phyloP scores from a whole-genome alignment of 1,139 yeast genomes.

The Taphrina sp. region DNA sequence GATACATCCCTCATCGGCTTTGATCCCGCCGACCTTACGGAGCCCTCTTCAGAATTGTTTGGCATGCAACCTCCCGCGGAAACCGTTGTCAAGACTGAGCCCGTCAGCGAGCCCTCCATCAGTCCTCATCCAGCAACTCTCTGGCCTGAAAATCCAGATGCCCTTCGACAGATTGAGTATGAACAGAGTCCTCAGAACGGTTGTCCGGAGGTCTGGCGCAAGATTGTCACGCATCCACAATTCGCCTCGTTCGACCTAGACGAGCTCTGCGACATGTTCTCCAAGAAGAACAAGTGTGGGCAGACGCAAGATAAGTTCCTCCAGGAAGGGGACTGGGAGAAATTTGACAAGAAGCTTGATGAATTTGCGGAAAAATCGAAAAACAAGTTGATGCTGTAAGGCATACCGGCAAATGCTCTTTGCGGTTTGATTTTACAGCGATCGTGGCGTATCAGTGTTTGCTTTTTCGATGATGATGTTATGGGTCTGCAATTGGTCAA shows the following conservation, averaged over 20 bases:
- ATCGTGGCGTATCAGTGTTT: no score
- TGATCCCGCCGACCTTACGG: neutral
- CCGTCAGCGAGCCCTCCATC: no score
- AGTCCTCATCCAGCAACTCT: no score
- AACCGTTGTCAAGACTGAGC: neutral
- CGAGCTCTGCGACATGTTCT: constrained; percentile 82
- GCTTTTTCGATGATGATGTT: no score
- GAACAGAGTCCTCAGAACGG: constrained; percentile 38
- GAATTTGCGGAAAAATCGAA: constrained; percentile 11
- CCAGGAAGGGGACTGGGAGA: constrained; percentile 4
- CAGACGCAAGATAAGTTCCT: neutral
- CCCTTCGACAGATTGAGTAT: neutral
- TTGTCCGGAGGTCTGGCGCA: constrained; percentile 94
- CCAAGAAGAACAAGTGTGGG: constrained; percentile 84
- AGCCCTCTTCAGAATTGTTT: neutral
- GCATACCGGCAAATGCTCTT: no score
- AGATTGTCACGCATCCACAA: constrained; percentile 89
- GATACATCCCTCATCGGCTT: constrained; percentile 6
- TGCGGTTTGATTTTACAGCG: no score
- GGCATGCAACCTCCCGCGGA: neutral
- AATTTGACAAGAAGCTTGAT: neutral
- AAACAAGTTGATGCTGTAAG: no score
- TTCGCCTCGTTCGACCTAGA: constrained; percentile 91
- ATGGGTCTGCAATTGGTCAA: no score
- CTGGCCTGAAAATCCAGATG: neutral